Conservation (phyloP, 2,329 filamentous ascomycete genomes). For the Talaromyces albobiverticillius region DNA sequence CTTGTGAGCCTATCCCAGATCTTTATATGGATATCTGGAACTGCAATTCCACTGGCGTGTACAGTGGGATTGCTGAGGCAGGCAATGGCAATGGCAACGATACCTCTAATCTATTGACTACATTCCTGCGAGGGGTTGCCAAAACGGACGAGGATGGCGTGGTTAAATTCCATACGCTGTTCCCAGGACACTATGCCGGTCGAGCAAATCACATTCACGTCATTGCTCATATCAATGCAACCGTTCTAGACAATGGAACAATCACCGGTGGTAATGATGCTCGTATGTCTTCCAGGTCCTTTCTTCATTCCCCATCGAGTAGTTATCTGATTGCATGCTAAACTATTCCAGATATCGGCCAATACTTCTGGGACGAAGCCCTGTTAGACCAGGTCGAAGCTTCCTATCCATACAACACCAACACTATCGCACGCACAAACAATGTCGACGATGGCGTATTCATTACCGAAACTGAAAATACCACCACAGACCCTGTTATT, state of each 20-base stretch:
- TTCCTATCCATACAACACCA: slow-evolving; percentile 31
- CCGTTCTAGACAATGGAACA: slow-evolving; percentile 34
- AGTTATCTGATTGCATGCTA: too few species aligned
- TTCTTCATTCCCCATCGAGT: too few species aligned
- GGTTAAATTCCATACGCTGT: slow-evolving; percentile 41
- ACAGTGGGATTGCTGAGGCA: slow-evolving; percentile 16
- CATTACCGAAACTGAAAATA: slow-evolving; percentile 42
- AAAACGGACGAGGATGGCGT: slow-evolving; percentile 43
- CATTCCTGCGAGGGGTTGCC: slow-evolving; percentile 45
- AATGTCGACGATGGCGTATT: slow-evolving; percentile 45
- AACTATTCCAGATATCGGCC: slow-evolving; percentile 60
- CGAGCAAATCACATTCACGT: slow-evolving; percentile 47
- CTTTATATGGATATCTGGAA: slow-evolving; percentile 42
- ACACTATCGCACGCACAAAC: slow-evolving; percentile 29
- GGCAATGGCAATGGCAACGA: slow-evolving; percentile 14
- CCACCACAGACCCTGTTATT: slow-evolving; percentile 54
- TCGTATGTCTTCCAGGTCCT: too few species aligned
- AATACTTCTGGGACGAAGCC: slow-evolving; percentile 60
- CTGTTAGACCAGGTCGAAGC: slow-evolving; percentile 52
- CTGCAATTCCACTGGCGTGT: slow-evolving; percentile 42
- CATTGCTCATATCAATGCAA: slow-evolving; percentile 32
- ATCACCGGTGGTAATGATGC: slow-evolving; percentile 48
- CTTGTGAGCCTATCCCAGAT: slow-evolving; percentile 29
- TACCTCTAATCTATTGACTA: slow-evolving; percentile 27
- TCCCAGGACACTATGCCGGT: slow-evolving; percentile 42